Conservation (phyloP, 495 filamentous ascomycete genomes). For the Geopyxis carbonaria region DNA sequence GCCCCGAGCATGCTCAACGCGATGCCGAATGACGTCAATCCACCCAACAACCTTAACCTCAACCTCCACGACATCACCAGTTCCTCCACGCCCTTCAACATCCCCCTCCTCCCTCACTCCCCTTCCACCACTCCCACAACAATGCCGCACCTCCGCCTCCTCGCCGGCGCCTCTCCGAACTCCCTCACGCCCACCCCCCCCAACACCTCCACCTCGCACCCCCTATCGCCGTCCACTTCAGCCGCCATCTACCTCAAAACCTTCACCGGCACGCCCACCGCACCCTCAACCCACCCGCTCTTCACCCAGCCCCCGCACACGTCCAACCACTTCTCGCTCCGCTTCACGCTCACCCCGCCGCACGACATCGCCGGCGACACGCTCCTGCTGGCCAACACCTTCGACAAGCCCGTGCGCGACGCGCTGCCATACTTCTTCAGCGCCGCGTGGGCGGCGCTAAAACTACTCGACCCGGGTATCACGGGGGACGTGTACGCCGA, state of each 20-base stretch:
- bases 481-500: slow-evolving; percentile 81
- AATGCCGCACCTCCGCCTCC: slow-evolving; percentile 14
- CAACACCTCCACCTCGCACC: slow-evolving; percentile 9
- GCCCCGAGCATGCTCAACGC: too few species aligned
- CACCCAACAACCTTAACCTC: too few species aligned
- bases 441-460: slow-evolving; percentile 62
- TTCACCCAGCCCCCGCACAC: slow-evolving; percentile 53
- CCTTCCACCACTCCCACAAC: slow-evolving; percentile 11
- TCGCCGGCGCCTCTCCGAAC: slow-evolving; percentile 4
- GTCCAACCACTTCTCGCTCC: slow-evolving; percentile 65
- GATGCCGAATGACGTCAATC: too few species aligned
- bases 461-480: slow-evolving; percentile 77
- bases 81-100: too few species aligned
- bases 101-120: slow-evolving; percentile 10
- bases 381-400: slow-evolving; percentile 83
- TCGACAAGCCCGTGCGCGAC: slow-evolving; percentile 70
- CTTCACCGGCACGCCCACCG: neutral
- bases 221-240: slow-evolving; percentile 3
- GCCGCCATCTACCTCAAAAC: neutral
- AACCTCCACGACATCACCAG: too few species aligned
- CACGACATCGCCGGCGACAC: slow-evolving; percentile 47
- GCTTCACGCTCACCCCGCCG: slow-evolving; percentile 56
- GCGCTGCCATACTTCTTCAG: slow-evolving; percentile 72
- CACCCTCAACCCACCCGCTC: slow-evolving; percentile 31
- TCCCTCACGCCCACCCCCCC: slow-evolving; percentile 4